phyloP scores from a whole-genome alignment of 768 basidiomycete genomes.

The Leucocoprinus sp. region DNA sequence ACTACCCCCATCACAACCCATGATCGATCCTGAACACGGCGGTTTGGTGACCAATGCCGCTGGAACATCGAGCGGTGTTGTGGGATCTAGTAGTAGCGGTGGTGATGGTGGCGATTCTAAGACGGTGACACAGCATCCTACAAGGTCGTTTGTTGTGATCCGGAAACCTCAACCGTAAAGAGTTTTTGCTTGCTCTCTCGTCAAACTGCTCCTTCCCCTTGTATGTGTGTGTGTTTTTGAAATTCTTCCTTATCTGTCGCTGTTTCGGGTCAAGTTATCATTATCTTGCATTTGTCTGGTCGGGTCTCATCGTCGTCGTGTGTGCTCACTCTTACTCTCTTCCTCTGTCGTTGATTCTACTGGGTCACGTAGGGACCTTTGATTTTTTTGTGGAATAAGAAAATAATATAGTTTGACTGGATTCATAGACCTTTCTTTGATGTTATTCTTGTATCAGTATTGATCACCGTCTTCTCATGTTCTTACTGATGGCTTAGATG shows the following conservation, averaged over 20 bases:
- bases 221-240: too few relatives aligned
- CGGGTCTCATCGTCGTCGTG: background rate
- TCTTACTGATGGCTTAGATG: too few relatives aligned
- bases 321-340: too few relatives aligned
- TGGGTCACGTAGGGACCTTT: too few relatives aligned
- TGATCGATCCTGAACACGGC: slow-evolving; percentile 29
- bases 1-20: slow-evolving; percentile 16
- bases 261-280: too few relatives aligned
- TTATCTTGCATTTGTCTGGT: slow-evolving; percentile 10
- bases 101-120: slow-evolving; percentile 8
- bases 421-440: too few relatives aligned
- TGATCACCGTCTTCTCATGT: too few relatives aligned
- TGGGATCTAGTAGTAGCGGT: slow-evolving; percentile 7
- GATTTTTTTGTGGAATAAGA: too few relatives aligned
- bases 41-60: slow-evolving; percentile 22
- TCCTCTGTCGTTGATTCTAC: too few relatives aligned
- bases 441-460: too few relatives aligned
- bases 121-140: slow-evolving; percentile 21
- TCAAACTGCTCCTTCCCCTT: background rate
- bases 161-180: slow-evolving; percentile 41
- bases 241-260: too few relatives aligned
- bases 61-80: background rate
- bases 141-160: slow-evolving; percentile 62
- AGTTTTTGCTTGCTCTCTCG: slow-evolving; percentile 10
- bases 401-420: too few relatives aligned